phyloP scores from a whole-genome alignment of 176 grass and related monocot species.

The Tillandsia leiboldiana region DNA sequence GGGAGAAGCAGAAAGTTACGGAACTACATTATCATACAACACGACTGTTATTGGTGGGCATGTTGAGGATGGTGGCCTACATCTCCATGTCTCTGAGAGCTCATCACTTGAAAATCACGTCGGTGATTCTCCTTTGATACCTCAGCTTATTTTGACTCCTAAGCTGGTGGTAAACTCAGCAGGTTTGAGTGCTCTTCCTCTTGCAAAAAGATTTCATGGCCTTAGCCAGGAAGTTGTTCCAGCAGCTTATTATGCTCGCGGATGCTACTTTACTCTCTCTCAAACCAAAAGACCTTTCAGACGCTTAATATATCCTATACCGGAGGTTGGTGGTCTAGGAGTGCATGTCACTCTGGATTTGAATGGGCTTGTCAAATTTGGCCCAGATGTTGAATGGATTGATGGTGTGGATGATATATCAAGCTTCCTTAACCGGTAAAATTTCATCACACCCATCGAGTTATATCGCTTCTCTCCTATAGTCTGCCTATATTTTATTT shows the following conservation, averaged over 20 bases:
- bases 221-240: constrained; percentile 47
- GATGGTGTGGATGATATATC: constrained; percentile 40
- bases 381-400: constrained; percentile 96
- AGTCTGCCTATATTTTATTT: not conserved
- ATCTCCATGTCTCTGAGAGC: constrained; percentile 63
- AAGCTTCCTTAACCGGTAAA: constrained; percentile 74
- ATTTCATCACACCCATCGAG: not conserved
- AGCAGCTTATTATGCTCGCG: constrained; percentile 57
- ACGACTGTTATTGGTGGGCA: constrained; percentile 48
- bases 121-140: constrained; percentile 21
- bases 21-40: constrained; percentile 70
- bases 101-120: constrained; percentile 37
- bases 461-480: not conserved
- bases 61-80: constrained; percentile 43
- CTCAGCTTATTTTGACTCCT: constrained; percentile 60
- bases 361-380: constrained; percentile 74
- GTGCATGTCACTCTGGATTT: constrained; percentile 84
- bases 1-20: constrained; percentile 75
- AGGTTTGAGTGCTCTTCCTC: constrained; percentile 86
- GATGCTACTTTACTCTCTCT: constrained; percentile 82
- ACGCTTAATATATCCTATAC: constrained; percentile 87
- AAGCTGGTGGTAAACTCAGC: constrained; percentile 82
- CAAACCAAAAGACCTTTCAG: constrained; percentile 54
- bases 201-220: constrained; percentile 66
- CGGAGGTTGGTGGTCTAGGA: constrained; percentile 89